Evolutionary conservation across 768 basidiomycete genomes (phyloP).

Genomic region (Mycena venus): DNA sequence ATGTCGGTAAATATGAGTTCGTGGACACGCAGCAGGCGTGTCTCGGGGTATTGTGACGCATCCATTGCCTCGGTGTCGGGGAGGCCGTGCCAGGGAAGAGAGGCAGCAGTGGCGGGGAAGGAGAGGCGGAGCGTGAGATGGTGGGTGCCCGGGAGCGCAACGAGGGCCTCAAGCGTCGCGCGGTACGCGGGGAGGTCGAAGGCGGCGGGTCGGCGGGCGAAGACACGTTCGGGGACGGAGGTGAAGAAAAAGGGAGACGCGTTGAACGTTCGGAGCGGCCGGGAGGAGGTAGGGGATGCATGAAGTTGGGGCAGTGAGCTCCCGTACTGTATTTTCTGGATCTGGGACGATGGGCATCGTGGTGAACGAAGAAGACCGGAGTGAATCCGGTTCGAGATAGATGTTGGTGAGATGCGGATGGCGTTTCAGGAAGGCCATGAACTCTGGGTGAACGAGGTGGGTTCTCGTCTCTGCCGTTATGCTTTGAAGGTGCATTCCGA

Average conservation of each 20-base stretch:
- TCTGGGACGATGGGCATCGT: background rate
- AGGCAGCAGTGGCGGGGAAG: background rate
- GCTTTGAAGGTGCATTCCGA: background rate
- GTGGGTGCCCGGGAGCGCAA: background rate
- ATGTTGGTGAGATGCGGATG: background rate
- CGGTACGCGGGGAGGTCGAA: constrained; percentile 22
- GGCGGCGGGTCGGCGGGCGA: background rate
- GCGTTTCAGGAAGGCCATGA: constrained; percentile 13
- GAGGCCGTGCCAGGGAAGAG: constrained; percentile 13
- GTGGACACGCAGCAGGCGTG: background rate
- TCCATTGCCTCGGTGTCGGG: background rate
- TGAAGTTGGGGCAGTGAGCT: background rate
- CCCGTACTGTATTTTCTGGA: background rate
- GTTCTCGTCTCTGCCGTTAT: background rate
- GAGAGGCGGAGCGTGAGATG: constrained; percentile 12
- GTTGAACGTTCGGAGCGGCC: constrained; percentile 11
- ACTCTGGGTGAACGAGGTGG: constrained; percentile 1
- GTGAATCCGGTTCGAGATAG: background rate
- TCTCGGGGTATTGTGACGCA: background rate
- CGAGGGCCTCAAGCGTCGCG: constrained; percentile 9
- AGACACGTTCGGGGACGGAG: background rate
- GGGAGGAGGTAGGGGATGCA: constrained; percentile 32
- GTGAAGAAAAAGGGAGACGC: background rate
- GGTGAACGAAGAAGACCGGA: constrained; percentile 2
- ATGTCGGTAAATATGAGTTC: too few species aligned